These are phyloP conservation scores for Chlorella sorokiniana DNA, from an alignment of 139 green algal genomes.

Conservation along the genomic window DNA sequence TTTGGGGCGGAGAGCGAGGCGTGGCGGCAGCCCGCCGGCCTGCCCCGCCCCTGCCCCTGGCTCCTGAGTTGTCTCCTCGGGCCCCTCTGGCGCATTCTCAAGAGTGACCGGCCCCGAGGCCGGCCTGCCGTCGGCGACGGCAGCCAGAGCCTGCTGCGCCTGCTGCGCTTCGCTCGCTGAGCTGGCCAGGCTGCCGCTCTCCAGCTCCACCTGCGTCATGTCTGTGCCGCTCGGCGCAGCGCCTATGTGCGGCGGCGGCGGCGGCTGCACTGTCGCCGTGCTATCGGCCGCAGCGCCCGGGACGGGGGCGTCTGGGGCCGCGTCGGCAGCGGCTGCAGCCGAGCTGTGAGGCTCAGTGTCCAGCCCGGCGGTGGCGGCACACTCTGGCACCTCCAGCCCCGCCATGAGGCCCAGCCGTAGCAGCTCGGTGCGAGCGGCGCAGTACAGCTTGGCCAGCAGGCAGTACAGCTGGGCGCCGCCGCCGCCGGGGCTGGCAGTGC, in stretches of 20 bases:
- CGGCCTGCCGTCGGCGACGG: no score
- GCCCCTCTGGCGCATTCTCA: no score
- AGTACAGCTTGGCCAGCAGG: conserved; percentile 62
- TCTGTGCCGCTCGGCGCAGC: background rate
- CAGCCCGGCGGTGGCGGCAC: background rate
- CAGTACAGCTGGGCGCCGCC: conserved; percentile 35
- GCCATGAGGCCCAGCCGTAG: conserved; percentile 39
- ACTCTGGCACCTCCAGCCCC: conserved; percentile 5
- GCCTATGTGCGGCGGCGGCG: background rate
- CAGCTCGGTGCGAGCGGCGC: conserved; percentile 53
- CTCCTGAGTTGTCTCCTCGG: no score
- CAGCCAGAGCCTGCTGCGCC: background rate
- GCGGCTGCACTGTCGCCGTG: background rate
- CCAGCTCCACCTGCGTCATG: background rate
- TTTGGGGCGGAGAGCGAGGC: background rate
- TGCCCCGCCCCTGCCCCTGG: background rate
- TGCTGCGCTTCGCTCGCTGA: background rate
- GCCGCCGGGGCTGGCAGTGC: background rate
- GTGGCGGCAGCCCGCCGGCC: background rate
- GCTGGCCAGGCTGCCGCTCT: background rate
- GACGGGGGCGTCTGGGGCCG: background rate
- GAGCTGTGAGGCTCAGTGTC: background rate
- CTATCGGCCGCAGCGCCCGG: background rate
- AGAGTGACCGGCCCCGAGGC: no score
- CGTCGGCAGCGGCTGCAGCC: background rate